phyloP scores from a whole-genome alignment of 176 grass and related monocot genomes.

The Elymus sibiricus region DNA sequence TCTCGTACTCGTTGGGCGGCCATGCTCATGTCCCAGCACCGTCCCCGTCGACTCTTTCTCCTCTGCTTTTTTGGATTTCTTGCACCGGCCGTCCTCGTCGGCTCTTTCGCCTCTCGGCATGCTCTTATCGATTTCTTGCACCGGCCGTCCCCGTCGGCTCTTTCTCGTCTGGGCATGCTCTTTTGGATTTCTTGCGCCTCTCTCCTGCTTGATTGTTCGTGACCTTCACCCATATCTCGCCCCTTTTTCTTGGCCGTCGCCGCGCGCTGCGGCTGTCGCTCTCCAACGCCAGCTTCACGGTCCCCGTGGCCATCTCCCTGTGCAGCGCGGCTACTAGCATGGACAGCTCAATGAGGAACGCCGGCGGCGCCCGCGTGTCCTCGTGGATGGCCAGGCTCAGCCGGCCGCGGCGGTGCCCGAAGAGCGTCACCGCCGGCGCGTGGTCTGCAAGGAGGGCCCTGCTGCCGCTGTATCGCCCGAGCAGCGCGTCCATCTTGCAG shows the following conservation, averaged over 20 bases:
- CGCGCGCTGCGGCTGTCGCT: constrained; percentile 57
- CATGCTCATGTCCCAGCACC: too few species aligned
- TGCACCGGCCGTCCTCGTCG: too few species aligned
- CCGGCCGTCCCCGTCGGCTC: too few species aligned
- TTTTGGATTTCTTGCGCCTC: too few species aligned
- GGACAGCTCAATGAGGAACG: constrained; percentile 88
- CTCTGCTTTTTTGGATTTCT: too few species aligned
- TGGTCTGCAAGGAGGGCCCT: constrained; percentile 62
- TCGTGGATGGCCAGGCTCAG: constrained; percentile 88
- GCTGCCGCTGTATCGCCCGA: constrained; percentile 43
- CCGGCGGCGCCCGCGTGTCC: constrained; percentile 71
- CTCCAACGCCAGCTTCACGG: constrained; percentile 73
- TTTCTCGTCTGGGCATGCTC: too few species aligned
- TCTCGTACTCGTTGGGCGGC: too few species aligned
- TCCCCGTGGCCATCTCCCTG: constrained; percentile 76
- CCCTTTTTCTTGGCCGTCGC: constrained; percentile 11
- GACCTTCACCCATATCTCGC: too few species aligned
- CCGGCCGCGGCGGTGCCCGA: constrained; percentile 76
- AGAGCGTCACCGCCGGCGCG: constrained; percentile 77
- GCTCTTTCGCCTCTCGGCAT: too few species aligned
- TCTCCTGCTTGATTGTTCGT: too few species aligned
- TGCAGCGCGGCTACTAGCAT: constrained; percentile 69
- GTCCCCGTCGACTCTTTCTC: too few species aligned
- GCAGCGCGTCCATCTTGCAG: constrained; percentile 75
- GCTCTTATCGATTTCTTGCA: too few species aligned